Evolutionary conservation across 768 basidiomycete genomes (phyloP).

Genomic region (Auricularia heimuer): DNA sequence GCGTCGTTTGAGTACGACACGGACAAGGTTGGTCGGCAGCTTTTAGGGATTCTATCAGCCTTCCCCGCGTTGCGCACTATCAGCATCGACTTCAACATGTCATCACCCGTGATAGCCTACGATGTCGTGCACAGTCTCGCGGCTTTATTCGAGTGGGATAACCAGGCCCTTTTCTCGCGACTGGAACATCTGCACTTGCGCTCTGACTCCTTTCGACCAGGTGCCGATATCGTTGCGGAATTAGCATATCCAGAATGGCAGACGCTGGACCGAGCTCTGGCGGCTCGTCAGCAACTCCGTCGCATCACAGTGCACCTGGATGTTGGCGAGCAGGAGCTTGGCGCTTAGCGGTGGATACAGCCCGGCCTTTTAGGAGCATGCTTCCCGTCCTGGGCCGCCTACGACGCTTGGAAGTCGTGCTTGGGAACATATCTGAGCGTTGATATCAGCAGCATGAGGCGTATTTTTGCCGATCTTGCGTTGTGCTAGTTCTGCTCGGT

Average conservation of each 20-base stretch:
- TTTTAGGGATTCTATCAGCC: neutral
- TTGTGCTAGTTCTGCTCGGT: too few species aligned
- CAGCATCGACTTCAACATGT: neutral
- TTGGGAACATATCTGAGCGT: neutral
- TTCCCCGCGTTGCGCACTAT: neutral
- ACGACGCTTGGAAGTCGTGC: neutral
- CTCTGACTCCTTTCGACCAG: neutral
- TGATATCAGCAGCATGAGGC: too few species aligned
- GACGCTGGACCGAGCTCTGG: neutral
- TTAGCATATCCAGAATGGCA: neutral
- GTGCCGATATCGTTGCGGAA: neutral
- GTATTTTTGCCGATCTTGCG: too few species aligned
- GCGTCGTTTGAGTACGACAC: neutral
- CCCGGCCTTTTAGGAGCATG: neutral
- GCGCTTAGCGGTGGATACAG: neutral
- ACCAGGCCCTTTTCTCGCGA: neutral
- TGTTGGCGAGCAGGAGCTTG: neutral
- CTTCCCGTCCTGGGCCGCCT: neutral
- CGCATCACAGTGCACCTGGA: neutral
- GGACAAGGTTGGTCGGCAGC: neutral
- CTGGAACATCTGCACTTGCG: neutral
- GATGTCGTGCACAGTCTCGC: neutral
- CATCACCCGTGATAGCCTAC: neutral
- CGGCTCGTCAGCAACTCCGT: neutral
- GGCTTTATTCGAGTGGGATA: neutral